Evolutionary conservation across 2,329 filamentous ascomycete species (phyloP).

Genomic region (Trichoderma simmonsii): DNA sequence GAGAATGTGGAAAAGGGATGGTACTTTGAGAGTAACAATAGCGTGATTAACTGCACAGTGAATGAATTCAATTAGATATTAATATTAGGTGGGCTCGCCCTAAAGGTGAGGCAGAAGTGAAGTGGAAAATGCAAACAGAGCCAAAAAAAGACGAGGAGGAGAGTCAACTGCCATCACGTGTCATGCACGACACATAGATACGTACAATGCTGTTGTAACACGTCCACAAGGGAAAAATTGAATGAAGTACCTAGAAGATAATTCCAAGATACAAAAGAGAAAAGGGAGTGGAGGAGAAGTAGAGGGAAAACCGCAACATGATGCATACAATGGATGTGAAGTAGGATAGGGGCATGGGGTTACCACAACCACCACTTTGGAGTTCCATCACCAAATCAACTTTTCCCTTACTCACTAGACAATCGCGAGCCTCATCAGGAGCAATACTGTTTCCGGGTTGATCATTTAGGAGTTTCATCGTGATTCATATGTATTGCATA

Average conservation of each 20-base stretch:
- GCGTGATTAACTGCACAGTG: neutral
- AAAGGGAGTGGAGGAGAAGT: neutral
- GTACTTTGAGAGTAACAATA: neutral
- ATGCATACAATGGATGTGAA: neutral
- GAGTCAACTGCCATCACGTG: constrained; percentile 4
- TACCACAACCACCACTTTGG: neutral
- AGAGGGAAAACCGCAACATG: neutral
- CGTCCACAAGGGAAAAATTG: neutral
- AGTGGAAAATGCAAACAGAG: neutral
- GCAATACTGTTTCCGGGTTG: neutral
- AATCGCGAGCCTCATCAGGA: neutral
- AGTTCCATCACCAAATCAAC: too few relatives aligned
- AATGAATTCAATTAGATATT: neutral
- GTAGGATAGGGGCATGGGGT: neutral
- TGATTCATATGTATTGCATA: neutral
- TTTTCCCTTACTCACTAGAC: neutral
- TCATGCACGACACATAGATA: neutral
- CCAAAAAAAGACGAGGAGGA: too few relatives aligned
- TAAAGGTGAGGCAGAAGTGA: neutral
- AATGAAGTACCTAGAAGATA: neutral
- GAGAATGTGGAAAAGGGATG: neutral
- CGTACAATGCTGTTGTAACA: neutral
- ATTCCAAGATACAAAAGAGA: neutral
- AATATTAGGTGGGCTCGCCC: neutral
- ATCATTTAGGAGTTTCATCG: neutral